phyloP scores from a whole-genome alignment of 2,329 filamentous ascomycete genomes.

The Sphaerulina musiva region DNA sequence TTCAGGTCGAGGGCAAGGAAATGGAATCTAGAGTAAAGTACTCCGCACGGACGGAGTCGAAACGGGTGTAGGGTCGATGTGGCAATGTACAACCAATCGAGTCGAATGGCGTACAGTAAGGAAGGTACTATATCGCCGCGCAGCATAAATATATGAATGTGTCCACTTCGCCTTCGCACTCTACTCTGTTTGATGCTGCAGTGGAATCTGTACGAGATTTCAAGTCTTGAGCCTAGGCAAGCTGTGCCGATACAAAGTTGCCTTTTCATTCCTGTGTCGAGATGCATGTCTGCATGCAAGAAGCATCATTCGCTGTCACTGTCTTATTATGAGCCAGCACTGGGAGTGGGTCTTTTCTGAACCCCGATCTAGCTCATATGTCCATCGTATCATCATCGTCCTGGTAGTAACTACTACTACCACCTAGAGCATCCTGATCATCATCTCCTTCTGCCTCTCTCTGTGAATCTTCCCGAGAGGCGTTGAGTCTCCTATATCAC shows the following conservation, averaged over 20 bases:
- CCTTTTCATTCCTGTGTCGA: no score
- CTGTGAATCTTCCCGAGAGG: conserved; percentile 68
- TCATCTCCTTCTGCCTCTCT: conserved; percentile 70
- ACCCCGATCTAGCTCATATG: conserved; percentile 24
- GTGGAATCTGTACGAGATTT: no score
- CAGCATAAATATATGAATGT: background rate
- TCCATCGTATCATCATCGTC: conserved; percentile 57
- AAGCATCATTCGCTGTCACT: background rate
- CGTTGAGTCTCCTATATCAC: conserved; percentile 61
- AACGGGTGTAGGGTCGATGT: background rate
- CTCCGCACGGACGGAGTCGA: background rate
- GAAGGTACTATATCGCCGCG: no score
- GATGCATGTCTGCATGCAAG: no score
- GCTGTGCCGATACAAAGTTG: no score
- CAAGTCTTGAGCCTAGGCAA: no score
- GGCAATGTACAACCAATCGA: background rate
- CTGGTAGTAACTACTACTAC: conserved; percentile 45
- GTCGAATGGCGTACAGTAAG: background rate
- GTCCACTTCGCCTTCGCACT: no score
- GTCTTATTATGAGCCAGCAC: background rate
- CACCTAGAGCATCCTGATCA: conserved; percentile 47
- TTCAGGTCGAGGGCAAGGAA: background rate
- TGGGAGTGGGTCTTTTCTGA: background rate
- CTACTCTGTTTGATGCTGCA: no score
- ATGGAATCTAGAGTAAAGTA: background rate